Conservation (phyloP, 352 stramenopile genomes). For the Globisporangium okanoganense region DNA sequence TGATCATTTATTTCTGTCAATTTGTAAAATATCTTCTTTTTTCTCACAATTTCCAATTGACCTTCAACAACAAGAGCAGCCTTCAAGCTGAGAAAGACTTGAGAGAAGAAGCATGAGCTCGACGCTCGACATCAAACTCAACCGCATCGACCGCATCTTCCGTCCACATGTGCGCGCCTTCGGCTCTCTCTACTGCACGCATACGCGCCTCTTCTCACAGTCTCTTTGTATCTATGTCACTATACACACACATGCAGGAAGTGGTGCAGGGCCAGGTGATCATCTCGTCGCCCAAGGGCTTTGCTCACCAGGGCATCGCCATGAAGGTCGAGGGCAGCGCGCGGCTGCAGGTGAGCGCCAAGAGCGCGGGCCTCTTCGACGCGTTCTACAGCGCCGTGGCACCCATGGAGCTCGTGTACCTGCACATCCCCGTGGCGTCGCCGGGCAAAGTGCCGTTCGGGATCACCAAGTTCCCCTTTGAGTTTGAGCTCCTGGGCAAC, state of each 20-base stretch:
- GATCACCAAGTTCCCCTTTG: constrained; percentile 88
- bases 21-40: too few species aligned
- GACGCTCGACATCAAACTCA: constrained; percentile 81
- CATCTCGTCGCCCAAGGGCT: constrained; percentile 82
- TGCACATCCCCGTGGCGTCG: constrained; percentile 69
- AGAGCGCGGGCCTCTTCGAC: constrained; percentile 78
- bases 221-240: too few species aligned
- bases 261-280: constrained; percentile 82
- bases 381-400: constrained; percentile 77
- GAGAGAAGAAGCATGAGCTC: constrained; percentile 52
- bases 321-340: constrained; percentile 85
- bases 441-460: constrained; percentile 72
- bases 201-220: background rate
- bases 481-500: constrained; percentile 78
- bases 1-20: too few species aligned
- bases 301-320: constrained; percentile 74
- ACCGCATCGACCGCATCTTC: constrained; percentile 85
- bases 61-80: background rate
- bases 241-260: constrained; percentile 33
- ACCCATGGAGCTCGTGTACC: constrained; percentile 79
- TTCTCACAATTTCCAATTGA: constrained; percentile 2
- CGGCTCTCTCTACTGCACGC: background rate
- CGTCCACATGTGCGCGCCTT: constrained; percentile 54
- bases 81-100: too few species aligned
- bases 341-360: constrained; percentile 77